phyloP scores from a whole-genome alignment of 2,329 filamentous ascomycete genomes.

The Arthrobotrys megalospora region DNA sequence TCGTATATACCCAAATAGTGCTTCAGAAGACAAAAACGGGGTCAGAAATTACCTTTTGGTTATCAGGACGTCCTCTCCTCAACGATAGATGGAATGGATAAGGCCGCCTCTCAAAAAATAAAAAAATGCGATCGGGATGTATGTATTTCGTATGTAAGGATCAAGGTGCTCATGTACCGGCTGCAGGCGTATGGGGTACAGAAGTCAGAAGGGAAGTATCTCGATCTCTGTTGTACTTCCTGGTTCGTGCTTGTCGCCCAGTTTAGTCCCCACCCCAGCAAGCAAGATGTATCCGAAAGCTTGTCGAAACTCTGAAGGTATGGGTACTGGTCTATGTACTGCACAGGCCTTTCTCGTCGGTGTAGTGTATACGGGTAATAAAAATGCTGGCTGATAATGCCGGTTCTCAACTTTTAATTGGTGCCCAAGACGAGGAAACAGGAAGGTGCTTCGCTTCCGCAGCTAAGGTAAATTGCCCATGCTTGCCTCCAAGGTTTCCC shows the following conservation, averaged over 20 bases:
- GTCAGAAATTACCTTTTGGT: conserved; percentile 52
- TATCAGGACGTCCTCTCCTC: conserved; percentile 1
- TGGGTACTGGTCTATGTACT: conserved; percentile 5
- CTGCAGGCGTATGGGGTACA: conserved; percentile 58
- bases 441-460: conserved; percentile 61
- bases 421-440: conserved; percentile 54
- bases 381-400: conserved; percentile 58
- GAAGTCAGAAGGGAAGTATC: conserved; percentile 41
- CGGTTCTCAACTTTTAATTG: conserved; percentile 48
- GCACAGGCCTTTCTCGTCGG: conserved; percentile 27
- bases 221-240: conserved; percentile 59
- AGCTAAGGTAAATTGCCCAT: conserved; percentile 61
- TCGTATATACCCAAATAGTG: conserved; percentile 18
- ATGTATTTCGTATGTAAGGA: conserved; percentile 8
- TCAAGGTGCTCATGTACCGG: conserved; percentile 23
- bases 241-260: conserved; percentile 58
- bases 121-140: conserved; percentile 2
- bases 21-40: conserved; percentile 34
- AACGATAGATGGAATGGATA: conserved; percentile 40
- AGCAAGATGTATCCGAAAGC: conserved; percentile 55
- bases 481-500: conserved; percentile 52
- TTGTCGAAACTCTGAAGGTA: conserved; percentile 47
- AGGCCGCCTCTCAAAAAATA: background rate
- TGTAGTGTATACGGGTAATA: conserved; percentile 54
- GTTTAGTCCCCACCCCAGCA: conserved; percentile 21